Evolutionary conservation across 257 asterid species (phyloP).

Genomic region (Salvia rosmarinus): DNA sequence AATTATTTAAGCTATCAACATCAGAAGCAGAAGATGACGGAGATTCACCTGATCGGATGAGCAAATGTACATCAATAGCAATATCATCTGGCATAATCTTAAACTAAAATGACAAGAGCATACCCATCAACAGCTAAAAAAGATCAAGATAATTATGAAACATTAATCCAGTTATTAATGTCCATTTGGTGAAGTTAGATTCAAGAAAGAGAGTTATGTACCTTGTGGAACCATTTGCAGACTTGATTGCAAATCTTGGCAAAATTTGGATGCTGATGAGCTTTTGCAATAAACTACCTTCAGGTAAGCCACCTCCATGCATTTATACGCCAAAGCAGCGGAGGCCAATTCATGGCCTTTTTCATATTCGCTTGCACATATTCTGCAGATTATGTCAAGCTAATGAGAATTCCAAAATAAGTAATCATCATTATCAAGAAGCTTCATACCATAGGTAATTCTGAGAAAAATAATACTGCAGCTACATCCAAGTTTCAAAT

Average conservation of each 20-base stretch:
- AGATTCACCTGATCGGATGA: constrained; percentile 76
- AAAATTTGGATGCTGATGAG: constrained; percentile 48
- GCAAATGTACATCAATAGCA: constrained; percentile 34
- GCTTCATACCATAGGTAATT: constrained; percentile 7
- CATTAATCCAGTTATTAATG: constrained; percentile 1
- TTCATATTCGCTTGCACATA: constrained; percentile 75
- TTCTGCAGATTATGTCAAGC: constrained; percentile 54
- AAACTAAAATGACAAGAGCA: constrained; percentile 13
- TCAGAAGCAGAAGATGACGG: constrained; percentile 97
- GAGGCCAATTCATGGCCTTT: constrained; percentile 71
- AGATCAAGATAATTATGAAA: not conserved
- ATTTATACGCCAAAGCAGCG: constrained; percentile 89
- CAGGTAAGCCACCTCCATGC: constrained; percentile 88
- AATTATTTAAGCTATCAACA: constrained; percentile 81
- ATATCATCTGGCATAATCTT: constrained; percentile 19
- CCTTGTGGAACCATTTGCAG: constrained; percentile 78
- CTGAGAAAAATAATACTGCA: constrained; percentile 17
- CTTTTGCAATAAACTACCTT: constrained; percentile 75
- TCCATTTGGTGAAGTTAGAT: not conserved
- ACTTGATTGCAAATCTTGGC: constrained; percentile 68
- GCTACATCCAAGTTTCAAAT: constrained; percentile 25
- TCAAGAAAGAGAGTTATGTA: constrained; percentile 33
- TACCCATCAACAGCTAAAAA: constrained; percentile 1
- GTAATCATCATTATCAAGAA: constrained; percentile 23
- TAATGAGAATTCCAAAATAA: constrained; percentile 35